Evolutionary conservation across 139 green algal species (phyloP).

Genomic region (Haematococcus lacustris): DNA sequence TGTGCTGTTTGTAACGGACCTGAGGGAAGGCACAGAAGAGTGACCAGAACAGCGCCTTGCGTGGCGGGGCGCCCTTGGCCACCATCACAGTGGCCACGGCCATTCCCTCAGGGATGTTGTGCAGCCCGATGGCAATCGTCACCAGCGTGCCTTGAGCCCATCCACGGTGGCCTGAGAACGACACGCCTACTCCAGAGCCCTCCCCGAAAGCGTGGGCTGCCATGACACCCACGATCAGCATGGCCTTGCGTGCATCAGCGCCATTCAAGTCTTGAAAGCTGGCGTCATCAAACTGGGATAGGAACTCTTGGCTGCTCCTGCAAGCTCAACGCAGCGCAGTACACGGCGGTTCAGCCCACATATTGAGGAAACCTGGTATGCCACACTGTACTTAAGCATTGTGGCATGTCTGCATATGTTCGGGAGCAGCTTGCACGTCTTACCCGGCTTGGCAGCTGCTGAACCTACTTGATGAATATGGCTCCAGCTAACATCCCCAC

Average conservation of each 20-base stretch:
- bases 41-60: slow-evolving; percentile 73
- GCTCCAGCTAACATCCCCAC: slow-evolving; percentile 66
- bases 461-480: slow-evolving; percentile 58
- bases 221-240: slow-evolving; percentile 95
- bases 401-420: neutral
- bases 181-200: slow-evolving; percentile 89
- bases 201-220: slow-evolving; percentile 92
- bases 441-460: neutral
- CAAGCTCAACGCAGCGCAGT: neutral
- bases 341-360: neutral
- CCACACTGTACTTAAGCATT: neutral
- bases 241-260: slow-evolving; percentile 66
- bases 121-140: slow-evolving; percentile 80
- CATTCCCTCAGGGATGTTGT: slow-evolving; percentile 97
- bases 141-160: slow-evolving; percentile 82
- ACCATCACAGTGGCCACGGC: slow-evolving; percentile 90
- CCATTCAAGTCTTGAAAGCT: slow-evolving; percentile 71
- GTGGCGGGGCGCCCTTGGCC: slow-evolving; percentile 58
- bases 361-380: neutral
- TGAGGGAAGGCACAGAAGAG: slow-evolving; percentile 80
- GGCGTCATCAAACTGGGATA: slow-evolving; percentile 38
- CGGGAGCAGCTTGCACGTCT: neutral
- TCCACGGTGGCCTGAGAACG: slow-evolving; percentile 66
- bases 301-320: slow-evolving; percentile 18
- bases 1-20: slow-evolving; percentile 24